These are phyloP conservation scores for Marasmius fiardii DNA, from an alignment of 1,284 basidiomycete species.

Conservation along the genomic window DNA sequence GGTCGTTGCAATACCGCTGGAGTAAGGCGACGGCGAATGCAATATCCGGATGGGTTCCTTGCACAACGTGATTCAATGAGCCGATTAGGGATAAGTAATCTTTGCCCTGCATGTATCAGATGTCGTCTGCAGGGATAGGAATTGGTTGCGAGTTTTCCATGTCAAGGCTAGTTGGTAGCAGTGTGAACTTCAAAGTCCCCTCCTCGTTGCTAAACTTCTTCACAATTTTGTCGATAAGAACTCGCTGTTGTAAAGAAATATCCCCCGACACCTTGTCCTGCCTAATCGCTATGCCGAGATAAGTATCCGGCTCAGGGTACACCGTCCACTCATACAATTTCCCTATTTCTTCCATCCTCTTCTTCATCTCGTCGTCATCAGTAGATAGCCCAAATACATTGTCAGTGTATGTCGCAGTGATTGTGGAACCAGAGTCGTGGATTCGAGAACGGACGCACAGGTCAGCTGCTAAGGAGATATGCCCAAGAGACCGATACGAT, in stretches of 20 bases:
- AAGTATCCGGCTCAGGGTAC: neutral
- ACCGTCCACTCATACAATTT: no score
- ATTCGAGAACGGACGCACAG: no score
- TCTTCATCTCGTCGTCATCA: no score
- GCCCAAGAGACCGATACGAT: no score
- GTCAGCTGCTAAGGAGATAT: no score
- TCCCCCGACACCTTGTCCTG: constrained; percentile 3
- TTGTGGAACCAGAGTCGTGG: no score
- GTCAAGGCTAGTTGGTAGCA: constrained; percentile 16
- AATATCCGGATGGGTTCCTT: constrained; percentile 27
- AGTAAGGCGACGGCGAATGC: constrained; percentile 26
- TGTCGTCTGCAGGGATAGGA: constrained; percentile 13
- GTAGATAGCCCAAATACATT: no score
- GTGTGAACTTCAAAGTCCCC: constrained; percentile 17
- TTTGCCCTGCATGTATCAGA: constrained; percentile 20
- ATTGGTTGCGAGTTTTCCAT: constrained; percentile 14
- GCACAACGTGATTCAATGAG: constrained; percentile 25
- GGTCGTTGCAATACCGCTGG: constrained; percentile 22
- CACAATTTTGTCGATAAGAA: constrained; percentile 21
- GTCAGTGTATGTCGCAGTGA: no score
- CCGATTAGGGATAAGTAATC: constrained; percentile 24
- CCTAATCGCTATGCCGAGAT: neutral
- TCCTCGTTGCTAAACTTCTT: constrained; percentile 20
- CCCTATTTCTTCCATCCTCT: no score
- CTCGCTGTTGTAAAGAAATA: constrained; percentile 21